A percentile compares a stretch with the other conserved stretches of the same genome.
These are phyloP conservation scores for Prosopis cineraria DNA, from an alignment of 306 rosid species.

Conservation along the genomic window DNA sequence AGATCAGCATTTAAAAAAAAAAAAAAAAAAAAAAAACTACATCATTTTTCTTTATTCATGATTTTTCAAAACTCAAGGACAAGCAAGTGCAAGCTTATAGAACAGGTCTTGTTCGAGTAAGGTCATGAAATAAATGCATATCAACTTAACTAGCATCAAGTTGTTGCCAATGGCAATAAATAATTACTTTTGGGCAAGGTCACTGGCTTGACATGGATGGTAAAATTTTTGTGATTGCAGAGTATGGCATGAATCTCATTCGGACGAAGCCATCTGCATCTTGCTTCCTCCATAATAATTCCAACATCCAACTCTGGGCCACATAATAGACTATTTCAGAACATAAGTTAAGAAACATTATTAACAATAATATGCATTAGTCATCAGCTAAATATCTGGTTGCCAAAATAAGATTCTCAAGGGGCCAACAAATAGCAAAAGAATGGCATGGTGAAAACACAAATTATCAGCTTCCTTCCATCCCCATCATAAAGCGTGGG, in stretches of 20 bases:
- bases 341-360: slow-evolving; percentile 19
- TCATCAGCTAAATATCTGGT: neutral
- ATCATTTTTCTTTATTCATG: neutral
- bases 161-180: slow-evolving; percentile 33
- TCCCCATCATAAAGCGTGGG: neutral
- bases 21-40: slow-evolving; percentile 25
- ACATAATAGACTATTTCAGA: slow-evolving; percentile 34
- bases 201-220: slow-evolving; percentile 82
- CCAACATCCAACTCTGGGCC: slow-evolving; percentile 72
- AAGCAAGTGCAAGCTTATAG: neutral
- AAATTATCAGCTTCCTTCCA: neutral
- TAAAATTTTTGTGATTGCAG: slow-evolving; percentile 74
- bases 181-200: slow-evolving; percentile 78
- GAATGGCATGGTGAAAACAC: neutral
- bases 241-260: slow-evolving; percentile 94
- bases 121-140: neutral
- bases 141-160: slow-evolving; percentile 28
- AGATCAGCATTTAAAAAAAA: slow-evolving; percentile 26
- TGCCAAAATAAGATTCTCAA: slow-evolving; percentile 8
- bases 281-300: slow-evolving; percentile 75
- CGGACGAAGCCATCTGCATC: slow-evolving; percentile 92
- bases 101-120: neutral
- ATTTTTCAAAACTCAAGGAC: neutral
- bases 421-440: slow-evolving; percentile 19
- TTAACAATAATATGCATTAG: neutral